Evolutionary conservation across 2,329 filamentous ascomycete species (phyloP), one percentile per base, ranked within the genome.

Genomic region (Penicillium sp.): DNA sequence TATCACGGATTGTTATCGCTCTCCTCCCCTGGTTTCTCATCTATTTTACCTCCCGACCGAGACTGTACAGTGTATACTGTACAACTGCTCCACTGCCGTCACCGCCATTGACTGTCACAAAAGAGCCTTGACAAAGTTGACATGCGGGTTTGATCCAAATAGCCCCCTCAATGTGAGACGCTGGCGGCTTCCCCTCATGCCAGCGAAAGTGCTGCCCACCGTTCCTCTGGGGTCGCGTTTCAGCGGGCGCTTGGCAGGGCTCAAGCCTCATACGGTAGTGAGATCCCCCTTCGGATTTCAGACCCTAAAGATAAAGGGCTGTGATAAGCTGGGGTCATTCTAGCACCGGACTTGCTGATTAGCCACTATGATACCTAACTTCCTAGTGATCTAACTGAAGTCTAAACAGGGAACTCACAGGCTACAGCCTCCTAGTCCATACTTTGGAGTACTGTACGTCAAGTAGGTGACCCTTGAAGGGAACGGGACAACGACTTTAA

Each of bases 111-210:
- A 20, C 48, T 51, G 48, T 51, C 48, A 51, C n/a, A 22, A 12
- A 8, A 14, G 11, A 51, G 17, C 35, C 20, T 14, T 28, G 49
- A 35, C 38, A 51, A 39, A 20, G 20, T 20, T 20, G 20, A 20
- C 20, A 20, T 20, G 35, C 37, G 35, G 49, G 47, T 17, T 35
- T 28, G 47, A 45, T 57, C 47, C 28, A 34, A 25, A 10, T 15
- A 20, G 7, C 42, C n/a, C 35, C 53, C 49, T 59, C 37, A 60
- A 60, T 41, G 34, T 60, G 58, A 60, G 58, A 60, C 58, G 39
- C 25, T 42, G 53, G 58, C 37, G 34, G 55, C 49, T 54, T 14
- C 49, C 49, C 31, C 55, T 58, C 55, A 53, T 20, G 2, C 52
- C 49, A 39, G 11, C 28, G 35, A 31, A 38, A 25, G 25, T 25